Conservation (phyloP, 225 moss, liverwort and hornwort species). For the Pleurozium schreberi region DNA sequence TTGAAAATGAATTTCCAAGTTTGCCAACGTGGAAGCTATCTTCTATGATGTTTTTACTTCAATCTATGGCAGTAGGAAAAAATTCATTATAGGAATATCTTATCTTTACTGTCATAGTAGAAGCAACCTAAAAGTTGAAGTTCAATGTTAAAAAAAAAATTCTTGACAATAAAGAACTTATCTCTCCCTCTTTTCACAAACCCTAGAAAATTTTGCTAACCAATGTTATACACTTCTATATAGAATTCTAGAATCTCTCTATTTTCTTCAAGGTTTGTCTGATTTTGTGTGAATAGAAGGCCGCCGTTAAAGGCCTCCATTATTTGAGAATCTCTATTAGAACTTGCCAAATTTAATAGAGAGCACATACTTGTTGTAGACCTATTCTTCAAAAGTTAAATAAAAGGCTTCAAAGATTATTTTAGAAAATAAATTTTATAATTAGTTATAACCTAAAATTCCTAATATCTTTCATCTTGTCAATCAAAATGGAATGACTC, state of each 20-base stretch:
- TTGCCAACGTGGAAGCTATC: fast-evolving
- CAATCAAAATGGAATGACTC: no score
- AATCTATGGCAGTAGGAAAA: not conserved
- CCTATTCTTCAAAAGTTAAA: no score
- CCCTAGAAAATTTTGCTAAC: fast-evolving
- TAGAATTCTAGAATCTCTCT: not conserved
- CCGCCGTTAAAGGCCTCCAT: fast-evolving
- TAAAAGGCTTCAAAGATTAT: no score
- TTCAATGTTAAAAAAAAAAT: not conserved
- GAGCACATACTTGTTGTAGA: no score
- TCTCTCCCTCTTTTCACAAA: fast-evolving
- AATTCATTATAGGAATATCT: not conserved
- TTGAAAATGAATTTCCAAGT: not conserved
- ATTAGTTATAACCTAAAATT: no score
- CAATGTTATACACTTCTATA: not conserved
- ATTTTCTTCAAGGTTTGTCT: no score
- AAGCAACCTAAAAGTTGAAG: not conserved
- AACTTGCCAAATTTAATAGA: not conserved
- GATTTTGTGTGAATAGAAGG: no score
- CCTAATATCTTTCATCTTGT: no score
- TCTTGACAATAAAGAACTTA: fast-evolving
- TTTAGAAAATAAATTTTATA: no score
- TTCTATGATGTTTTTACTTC: not conserved
- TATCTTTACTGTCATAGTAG: not conserved
- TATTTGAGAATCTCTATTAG: fast-evolving